These are phyloP conservation scores for Candida pseudoviswanathii DNA, from an alignment of 1,139 yeast genomes.

Conservation along the genomic window DNA sequence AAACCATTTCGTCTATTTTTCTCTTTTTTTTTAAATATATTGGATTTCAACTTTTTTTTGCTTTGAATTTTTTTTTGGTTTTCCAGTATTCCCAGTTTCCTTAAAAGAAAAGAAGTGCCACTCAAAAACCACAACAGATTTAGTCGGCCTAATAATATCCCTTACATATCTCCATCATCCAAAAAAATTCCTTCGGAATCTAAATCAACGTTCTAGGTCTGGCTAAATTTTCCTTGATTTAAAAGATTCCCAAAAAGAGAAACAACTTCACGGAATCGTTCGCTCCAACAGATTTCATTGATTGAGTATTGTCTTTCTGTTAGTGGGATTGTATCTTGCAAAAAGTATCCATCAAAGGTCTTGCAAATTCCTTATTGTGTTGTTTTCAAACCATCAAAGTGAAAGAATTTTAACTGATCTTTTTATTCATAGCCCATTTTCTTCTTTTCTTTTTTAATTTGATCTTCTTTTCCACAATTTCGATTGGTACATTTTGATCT, in stretches of 20 bases:
- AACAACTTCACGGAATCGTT: background rate
- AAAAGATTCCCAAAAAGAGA: conserved; percentile 1
- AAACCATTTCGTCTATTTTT: background rate
- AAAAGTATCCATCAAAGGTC: background rate
- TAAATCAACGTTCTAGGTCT: background rate
- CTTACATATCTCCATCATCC: background rate
- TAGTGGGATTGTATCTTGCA: background rate
- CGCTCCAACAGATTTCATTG: background rate
- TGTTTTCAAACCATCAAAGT: background rate
- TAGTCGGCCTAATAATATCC: background rate
- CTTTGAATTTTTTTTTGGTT: background rate
- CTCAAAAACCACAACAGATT: background rate
- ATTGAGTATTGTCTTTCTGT: background rate
- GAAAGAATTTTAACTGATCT: background rate
- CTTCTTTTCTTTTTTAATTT: background rate
- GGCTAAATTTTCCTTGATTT: conserved; percentile 5
- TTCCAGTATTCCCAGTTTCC: background rate
- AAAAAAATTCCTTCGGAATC: background rate
- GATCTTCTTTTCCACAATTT: background rate
- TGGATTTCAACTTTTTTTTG: background rate
- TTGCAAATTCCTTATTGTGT: conserved; percentile 4
- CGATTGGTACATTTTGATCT: background rate
- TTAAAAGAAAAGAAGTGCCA: background rate
- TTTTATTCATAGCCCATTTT: background rate
- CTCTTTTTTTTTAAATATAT: background rate